Base-by-base conservation (phyloP, 1,284 basidiomycete genomes). In the Naganishia albida region DNA sequence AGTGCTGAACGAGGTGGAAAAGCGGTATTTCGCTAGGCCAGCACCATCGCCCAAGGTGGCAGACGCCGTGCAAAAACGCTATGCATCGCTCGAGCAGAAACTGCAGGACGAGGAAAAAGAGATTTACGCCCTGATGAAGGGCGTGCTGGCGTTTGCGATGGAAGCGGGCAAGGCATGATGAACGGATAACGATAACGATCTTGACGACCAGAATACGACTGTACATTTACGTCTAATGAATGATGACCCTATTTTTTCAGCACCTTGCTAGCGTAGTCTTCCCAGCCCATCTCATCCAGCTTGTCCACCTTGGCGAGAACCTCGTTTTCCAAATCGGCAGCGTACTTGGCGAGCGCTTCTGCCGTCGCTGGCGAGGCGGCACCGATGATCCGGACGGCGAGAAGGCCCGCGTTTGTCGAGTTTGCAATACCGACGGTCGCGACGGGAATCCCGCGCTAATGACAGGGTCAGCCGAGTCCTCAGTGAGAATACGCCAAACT, bases 351-450 rank as follows among this genome's bases (percentile, higher is more conserved):
- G 84, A 95, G 91, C 16, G 83, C 85, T 15, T 77, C 74, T 8
- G 88, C 76, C 18, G 95, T 82, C 7, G 78, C 72, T 0, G 91
- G 89, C 39, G 89, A 86, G 3, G 88, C 86, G 0, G 87, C 83
- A 1, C 87, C 87, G 1, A 99, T 83, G 43, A 97, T 95, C 13
- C 95, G 86, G 7, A 96, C 85, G 0, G 96, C 94, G 8, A 99
- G 85, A 2, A 99, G 81, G 1, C 89, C 95, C 0, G 94, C 95
- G 73, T 99, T 99, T 66, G 88, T 92, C 20, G 89, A 87, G 76
- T 97, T 97, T 80, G 95, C 94, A 78, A 99, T 98, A 1, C 94
- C 95, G 12, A 98, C 93, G 1, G 94, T 97, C 1, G 96, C 95
- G 8, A 96, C 93, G 2, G 95, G 95, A 67, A 99, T 91, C 26